Base-by-base conservation (phyloP, 352 stramenopile species). In the Pythium scleroteichum region DNA sequence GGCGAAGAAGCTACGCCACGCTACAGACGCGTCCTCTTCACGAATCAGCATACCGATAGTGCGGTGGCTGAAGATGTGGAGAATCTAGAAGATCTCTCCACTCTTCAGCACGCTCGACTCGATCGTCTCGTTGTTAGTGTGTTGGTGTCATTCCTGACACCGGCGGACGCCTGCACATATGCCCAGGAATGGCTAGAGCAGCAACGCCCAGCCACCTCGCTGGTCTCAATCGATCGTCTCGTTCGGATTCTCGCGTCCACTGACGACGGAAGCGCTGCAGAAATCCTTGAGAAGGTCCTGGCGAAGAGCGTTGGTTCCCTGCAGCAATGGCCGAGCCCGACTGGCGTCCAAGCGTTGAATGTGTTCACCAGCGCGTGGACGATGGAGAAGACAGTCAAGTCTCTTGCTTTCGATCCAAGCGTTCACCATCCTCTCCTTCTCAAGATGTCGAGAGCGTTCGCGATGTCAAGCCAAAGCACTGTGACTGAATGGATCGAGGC, bases 1-100 rank as follows among this genome's bases (percentile, higher is more conserved):
- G 46, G 39, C 7, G 35, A 62, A 20, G 48, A 42, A 2, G 29
- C 49, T 0, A 53, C 6, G 5, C 53, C 62, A 45, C 62, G 64
- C 10, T 59, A 71, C 26, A 57, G 57, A 8, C 50, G 52, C 32
- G 57, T 71, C 14, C 38, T 71, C 1, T 71, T 71, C 24, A 64
- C 46, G 23, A 71, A 71, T 52, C 64, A 71, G 32, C 42, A 66
- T 35, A 63, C 39, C 3, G 64, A 66, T 8, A 14, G 4, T 5
- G 42, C 14, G 19, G n/a, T 40, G 2, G 38, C 16, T 14, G 51
- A 66, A 17, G 52, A 62, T 39, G 51, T 63, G 13, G 57, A 63
- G 14, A 13, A 19, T 7, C 35, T 70, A 10, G 54, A 61, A 27
- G 56, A 64, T 35, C 40, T 70, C 5, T 39, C 47, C 0, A 19